Conservation (phyloP, 106 monocot genomes). For the Xerophyta viscosa region DNA sequence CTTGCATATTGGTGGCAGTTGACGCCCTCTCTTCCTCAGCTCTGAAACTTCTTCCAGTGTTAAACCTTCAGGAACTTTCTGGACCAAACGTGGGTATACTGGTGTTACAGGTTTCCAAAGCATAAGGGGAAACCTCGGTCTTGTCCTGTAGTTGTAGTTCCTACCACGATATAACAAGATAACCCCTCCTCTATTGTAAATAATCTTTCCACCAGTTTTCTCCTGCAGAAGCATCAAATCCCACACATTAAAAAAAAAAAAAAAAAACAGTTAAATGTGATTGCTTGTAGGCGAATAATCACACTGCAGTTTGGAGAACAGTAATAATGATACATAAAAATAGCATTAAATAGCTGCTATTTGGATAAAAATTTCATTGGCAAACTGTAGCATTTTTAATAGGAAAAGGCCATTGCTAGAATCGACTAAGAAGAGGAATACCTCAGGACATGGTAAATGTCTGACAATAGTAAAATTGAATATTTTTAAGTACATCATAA, state of each 20-base stretch:
- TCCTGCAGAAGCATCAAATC: constrained; percentile 38
- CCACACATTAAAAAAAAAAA: not conserved
- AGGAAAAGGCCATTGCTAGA: no score
- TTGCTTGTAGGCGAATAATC: not conserved
- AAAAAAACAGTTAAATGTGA: not conserved
- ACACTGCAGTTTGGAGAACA: not conserved
- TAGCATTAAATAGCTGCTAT: no score
- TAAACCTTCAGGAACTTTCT: constrained; percentile 72
- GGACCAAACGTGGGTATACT: constrained; percentile 78
- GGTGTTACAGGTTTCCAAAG: constrained; percentile 88
- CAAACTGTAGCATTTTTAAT: no score
- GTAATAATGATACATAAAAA: no score
- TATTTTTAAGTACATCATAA: no score
- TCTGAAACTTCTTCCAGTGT: constrained; percentile 76
- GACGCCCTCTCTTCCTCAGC: constrained; percentile 75
- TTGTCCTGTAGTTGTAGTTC: constrained; percentile 78
- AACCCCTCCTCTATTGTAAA: constrained; percentile 74
- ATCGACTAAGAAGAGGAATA: no score
- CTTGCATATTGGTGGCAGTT: constrained; percentile 71
- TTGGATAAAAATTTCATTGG: no score
- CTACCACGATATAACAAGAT: constrained; percentile 84
- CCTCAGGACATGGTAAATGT: no score
- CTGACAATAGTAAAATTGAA: no score
- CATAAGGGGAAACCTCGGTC: constrained; percentile 89
- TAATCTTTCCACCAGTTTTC: constrained; percentile 95